Evolutionary conservation across 2,329 filamentous ascomycete species (phyloP), one percentile per base, ranked within the genome.

Genomic region (Zasmidium cellare): DNA sequence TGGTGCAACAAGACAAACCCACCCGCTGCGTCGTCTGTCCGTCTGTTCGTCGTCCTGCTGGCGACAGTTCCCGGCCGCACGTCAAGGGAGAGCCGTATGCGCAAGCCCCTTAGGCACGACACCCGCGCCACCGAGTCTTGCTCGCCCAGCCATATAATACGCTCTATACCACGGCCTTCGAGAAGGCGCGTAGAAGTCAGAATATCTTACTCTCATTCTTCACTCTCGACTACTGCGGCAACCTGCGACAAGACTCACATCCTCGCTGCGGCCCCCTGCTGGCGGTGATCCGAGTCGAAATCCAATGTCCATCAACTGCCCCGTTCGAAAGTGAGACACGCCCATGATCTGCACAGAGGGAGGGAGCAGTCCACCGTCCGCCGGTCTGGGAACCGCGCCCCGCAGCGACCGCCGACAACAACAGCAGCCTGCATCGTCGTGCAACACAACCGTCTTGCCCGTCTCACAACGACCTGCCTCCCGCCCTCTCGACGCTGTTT

Each of bases 241-340:
- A n/a, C 25, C 25, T 11, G 25, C 25, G 25, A 28, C 25, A 5
- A 28, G 25, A 11, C 11, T 11, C 25, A 28, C 5, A 5, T 28
- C 6, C 5, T 11, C 25, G 11, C 25, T 28, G 25, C 25, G 6
- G 11, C 25, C 25, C n/a, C 25, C 25, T 28, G 25, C 11, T 11
- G 5, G 25, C 25, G 25, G 25, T 28, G 25, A 28, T 28, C 35
- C 35, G 35, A 41, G 12, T 18, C 12, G 12, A 14, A 14, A 14
- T 6, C 35, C 12, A 18, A 18, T 41, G 35, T 41, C 12, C 35
- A 41, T 41, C 35, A 16, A 18, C 35, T 41, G 35, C 35, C 35
- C 47, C 16, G 22, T 49, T 28, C 47, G 47, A 28, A 25, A 25
- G n/a, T 49, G 47, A 49, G 47, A 49, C 47, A 49, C 47, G 23